phyloP scores from a whole-genome alignment of 176 grass and related monocot species.

The Puya raimondii region DNA sequence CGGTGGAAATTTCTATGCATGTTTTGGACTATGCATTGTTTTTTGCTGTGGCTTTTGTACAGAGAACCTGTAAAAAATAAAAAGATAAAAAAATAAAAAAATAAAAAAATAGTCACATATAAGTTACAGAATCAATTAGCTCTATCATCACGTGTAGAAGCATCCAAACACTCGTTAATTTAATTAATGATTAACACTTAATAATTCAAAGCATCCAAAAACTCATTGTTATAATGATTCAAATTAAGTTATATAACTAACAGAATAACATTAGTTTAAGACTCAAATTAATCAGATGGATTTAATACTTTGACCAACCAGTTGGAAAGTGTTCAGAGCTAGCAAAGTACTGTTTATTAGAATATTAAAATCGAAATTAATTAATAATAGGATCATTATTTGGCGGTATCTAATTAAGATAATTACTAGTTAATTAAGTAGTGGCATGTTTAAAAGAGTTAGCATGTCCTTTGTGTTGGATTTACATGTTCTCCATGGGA shows the following conservation, averaged over 20 bases:
- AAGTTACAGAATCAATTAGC: background rate
- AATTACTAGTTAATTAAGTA: background rate
- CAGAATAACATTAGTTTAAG: no score
- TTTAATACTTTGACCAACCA: no score
- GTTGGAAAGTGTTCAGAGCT: no score
- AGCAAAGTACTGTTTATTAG: background rate
- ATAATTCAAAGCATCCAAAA: no score
- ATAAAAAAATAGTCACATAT: background rate
- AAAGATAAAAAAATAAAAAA: no score
- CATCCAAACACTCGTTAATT: no score
- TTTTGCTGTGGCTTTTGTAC: background rate
- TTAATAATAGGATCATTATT: background rate
- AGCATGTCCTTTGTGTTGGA: background rate
- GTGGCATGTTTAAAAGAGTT: background rate
- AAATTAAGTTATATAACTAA: no score
- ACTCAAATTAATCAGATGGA: no score
- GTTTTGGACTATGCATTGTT: slow-evolving; percentile 3
- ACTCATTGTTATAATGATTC: no score
- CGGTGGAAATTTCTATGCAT: background rate
- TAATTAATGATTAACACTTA: no score
- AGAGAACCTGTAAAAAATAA: background rate
- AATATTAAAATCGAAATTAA: background rate
- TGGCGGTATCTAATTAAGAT: background rate
- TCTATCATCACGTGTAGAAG: no score
- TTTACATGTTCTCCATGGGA: background rate